phyloP scores from a whole-genome alignment of 495 filamentous ascomycete genomes.

The Diplogelasinospora grovesii region DNA sequence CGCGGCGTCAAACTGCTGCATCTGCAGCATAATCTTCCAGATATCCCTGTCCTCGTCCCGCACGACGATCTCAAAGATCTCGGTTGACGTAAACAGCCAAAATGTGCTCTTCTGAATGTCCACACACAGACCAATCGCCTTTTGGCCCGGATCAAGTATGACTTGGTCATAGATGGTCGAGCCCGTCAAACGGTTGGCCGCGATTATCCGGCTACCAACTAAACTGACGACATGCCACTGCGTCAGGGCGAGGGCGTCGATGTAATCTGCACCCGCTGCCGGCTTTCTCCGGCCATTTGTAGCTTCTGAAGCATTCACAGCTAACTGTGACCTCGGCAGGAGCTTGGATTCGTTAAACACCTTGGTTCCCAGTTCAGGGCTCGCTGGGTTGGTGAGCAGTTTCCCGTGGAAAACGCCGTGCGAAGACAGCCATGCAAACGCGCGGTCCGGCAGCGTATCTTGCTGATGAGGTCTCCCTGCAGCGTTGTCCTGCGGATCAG shows the following conservation, averaged over 20 bases:
- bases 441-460: conserved; percentile 48
- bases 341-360: conserved; percentile 67
- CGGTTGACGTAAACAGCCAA: conserved; percentile 85
- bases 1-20: conserved; percentile 81
- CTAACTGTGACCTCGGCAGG: conserved; percentile 63
- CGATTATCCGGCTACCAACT: conserved; percentile 72
- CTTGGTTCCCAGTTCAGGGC: conserved; percentile 54
- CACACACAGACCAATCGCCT: conserved; percentile 69
- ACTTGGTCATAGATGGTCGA: conserved; percentile 77
- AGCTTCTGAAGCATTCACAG: conserved; percentile 58
- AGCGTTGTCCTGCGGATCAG: conserved; percentile 56
- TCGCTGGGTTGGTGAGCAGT: conserved; percentile 47
- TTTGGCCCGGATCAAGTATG: conserved; percentile 75
- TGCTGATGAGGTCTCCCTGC: conserved; percentile 22
- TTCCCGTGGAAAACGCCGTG: conserved; percentile 86
- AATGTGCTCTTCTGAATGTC: conserved; percentile 92
- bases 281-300: conserved; percentile 54
- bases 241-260: conserved; percentile 76
- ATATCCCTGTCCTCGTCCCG: conserved; percentile 87
- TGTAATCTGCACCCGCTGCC: conserved; percentile 59
- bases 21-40: conserved; percentile 83
- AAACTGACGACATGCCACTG: conserved; percentile 91
- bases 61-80: conserved; percentile 89
- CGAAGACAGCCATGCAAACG: conserved; percentile 84
- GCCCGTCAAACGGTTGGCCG: conserved; percentile 78